Conservation (phyloP, 495 filamentous ascomycete genomes). For the Diplogelasinospora grovesii region DNA sequence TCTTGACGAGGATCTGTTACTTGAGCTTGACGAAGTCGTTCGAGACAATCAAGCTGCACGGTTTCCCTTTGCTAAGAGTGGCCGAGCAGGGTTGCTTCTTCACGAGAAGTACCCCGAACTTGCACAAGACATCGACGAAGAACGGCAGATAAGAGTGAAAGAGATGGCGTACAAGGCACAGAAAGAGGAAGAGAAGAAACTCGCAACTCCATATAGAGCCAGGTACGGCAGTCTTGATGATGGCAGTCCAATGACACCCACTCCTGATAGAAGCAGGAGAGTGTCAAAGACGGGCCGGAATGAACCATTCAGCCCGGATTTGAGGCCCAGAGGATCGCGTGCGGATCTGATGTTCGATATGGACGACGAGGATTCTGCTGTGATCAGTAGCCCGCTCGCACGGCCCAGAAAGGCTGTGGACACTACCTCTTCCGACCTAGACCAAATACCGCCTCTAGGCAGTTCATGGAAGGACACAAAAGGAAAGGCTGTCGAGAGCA, state of each 20-base stretch:
- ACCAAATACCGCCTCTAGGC: conserved; percentile 15
- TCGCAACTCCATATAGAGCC: conserved; percentile 40
- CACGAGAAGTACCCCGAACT: conserved; percentile 62
- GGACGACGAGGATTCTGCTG: conserved; percentile 62
- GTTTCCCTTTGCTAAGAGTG: conserved; percentile 67
- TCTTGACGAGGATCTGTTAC: conserved; percentile 75
- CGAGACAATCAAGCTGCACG: conserved; percentile 72
- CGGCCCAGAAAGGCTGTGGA: conserved; percentile 9
- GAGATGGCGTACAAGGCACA: conserved; percentile 53
- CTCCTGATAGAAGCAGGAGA: conserved; percentile 45
- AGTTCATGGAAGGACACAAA: conserved; percentile 17
- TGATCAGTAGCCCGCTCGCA: conserved; percentile 13
- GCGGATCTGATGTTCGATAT: conserved; percentile 89
- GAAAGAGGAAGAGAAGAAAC: conserved; percentile 51
- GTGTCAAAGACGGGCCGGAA: conserved; percentile 41
- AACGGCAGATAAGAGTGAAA: conserved; percentile 39
- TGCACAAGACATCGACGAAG: conserved; percentile 46
- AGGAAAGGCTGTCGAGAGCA: conserved; percentile 6
- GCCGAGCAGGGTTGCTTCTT: conserved; percentile 61
- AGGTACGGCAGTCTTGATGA: conserved; percentile 53
- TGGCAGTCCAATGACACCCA: conserved; percentile 40
- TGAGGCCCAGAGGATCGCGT: conserved; percentile 58
- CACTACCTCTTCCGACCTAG: conserved; percentile 8
- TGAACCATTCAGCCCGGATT: conserved; percentile 47
- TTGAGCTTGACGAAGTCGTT: conserved; percentile 71